A percentile compares a stretch with the other conserved stretches of the same genome.
Evolutionary conservation across 2,329 filamentous ascomycete genomes (phyloP).

Genomic region (Cladosporium sp.): DNA sequence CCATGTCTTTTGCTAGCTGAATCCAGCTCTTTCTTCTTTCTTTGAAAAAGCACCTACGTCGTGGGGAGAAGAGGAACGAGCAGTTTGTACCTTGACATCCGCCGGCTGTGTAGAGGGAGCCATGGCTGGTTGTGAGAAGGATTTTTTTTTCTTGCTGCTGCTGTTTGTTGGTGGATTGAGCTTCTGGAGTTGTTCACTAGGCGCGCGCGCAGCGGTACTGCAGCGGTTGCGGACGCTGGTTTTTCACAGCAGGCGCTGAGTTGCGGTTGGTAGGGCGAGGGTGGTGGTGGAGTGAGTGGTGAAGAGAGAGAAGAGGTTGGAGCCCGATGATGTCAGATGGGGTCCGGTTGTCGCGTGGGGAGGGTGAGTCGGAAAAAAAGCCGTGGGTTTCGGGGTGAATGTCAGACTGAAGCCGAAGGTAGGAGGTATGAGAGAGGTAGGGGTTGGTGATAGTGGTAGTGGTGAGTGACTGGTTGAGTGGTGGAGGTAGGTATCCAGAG

Average conservation of each 20-base stretch:
- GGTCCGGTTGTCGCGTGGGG: constrained; percentile 10
- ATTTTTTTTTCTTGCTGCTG: constrained; percentile 1
- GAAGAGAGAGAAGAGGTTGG: constrained; percentile 5
- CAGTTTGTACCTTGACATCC: constrained; percentile 23
- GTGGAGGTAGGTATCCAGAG: too few species aligned
- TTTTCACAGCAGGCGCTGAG: not conserved
- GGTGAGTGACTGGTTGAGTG: too few species aligned
- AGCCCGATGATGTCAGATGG: constrained; percentile 18
- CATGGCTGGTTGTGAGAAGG: constrained; percentile 17
- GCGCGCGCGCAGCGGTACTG: not conserved
- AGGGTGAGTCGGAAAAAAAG: not conserved
- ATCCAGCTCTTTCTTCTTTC: not conserved
- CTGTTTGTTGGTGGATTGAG: too few species aligned
- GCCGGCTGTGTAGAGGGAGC: constrained; percentile 18
- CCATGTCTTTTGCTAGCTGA: too few species aligned
- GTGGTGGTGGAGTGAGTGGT: not conserved
- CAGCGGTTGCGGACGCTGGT: not conserved
- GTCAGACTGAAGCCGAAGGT: too few species aligned
- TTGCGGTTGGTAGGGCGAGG: not conserved
- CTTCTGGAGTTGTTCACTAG: too few species aligned
- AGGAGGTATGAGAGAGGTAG: too few species aligned
- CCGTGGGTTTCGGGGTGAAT: too few species aligned
- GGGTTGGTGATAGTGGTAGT: too few species aligned
- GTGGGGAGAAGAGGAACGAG: constrained; percentile 14
- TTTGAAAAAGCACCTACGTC: constrained; percentile 10